Evolutionary conservation across 371 early-diverging fungal genomes (phyloP).

Genomic region (Saksenaea vasiformis): DNA sequence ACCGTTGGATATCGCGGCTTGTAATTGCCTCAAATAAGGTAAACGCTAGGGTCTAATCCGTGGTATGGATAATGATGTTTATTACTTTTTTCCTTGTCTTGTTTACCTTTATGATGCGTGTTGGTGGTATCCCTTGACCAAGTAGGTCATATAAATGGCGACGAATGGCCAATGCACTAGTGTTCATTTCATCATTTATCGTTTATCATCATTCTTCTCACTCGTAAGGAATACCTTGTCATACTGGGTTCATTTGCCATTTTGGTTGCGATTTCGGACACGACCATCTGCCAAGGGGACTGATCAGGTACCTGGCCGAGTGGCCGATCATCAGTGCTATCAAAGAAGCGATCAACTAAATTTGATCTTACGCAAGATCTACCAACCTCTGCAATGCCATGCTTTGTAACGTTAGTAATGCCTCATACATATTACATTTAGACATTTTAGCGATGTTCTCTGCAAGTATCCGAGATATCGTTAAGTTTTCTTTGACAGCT

Average conservation of each 20-base stretch:
- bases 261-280: constrained; percentile 64
- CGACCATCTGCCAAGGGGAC: constrained; percentile 91
- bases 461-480: constrained; percentile 68
- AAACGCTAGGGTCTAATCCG: constrained; percentile 65
- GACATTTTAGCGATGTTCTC: constrained; percentile 66
- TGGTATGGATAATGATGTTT: neutral
- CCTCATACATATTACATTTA: constrained; percentile 88
- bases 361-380: neutral
- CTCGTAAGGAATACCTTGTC: constrained; percentile 54
- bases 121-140: constrained; percentile 87
- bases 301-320: constrained; percentile 59
- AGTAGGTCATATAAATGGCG: constrained; percentile 87
- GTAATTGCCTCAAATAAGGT: constrained; percentile 68
- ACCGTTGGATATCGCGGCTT: constrained; percentile 60
- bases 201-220: constrained; percentile 26
- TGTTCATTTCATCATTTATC: neutral
- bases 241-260: constrained; percentile 66
- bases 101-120: constrained; percentile 79
- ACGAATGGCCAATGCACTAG: constrained; percentile 74
- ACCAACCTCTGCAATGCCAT: constrained; percentile 73
- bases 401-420: constrained; percentile 90
- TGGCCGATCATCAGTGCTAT: constrained; percentile 25
- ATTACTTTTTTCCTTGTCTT: neutral
- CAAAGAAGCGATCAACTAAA: constrained; percentile 49
- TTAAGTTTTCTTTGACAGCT: constrained; percentile 77